These are phyloP conservation scores for Moniliophthora roreri DNA, from an alignment of 1,284 basidiomycete genomes.

Conservation along the genomic window DNA sequence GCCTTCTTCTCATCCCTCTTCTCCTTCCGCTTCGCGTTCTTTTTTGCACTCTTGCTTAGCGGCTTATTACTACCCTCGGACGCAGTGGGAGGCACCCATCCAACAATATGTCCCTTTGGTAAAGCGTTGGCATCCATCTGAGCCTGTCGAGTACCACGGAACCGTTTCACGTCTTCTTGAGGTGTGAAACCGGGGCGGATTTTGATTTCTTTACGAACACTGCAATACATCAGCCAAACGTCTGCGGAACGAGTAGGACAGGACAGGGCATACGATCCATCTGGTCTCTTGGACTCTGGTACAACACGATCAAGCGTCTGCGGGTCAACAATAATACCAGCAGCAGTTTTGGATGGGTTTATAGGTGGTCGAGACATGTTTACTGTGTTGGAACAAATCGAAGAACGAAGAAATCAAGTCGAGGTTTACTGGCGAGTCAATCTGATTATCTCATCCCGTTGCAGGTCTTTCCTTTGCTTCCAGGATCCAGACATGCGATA, in stretches of 20 bases:
- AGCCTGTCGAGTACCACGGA: conserved; percentile 74
- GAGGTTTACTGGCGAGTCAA: neutral
- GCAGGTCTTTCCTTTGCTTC: neutral
- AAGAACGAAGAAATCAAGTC: neutral
- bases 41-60: conserved; percentile 65
- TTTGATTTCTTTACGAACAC: conserved; percentile 86
- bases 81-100: conserved; percentile 65
- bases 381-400: conserved; percentile 1
- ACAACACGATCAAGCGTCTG: conserved; percentile 85
- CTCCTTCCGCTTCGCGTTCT: conserved; percentile 77
- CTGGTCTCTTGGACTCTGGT: conserved; percentile 78
- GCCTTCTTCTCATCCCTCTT: conserved; percentile 59
- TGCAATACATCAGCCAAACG: conserved; percentile 30
- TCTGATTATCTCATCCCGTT: conserved; percentile 3
- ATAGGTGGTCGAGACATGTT: conserved; percentile 78
- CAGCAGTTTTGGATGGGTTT: conserved; percentile 62
- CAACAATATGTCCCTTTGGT: conserved; percentile 77
- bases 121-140: conserved; percentile 63
- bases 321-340: conserved; percentile 86
- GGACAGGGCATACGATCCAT: conserved; percentile 78
- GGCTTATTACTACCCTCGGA: conserved; percentile 27
- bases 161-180: conserved; percentile 88
- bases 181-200: conserved; percentile 94
- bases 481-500: conserved; percentile 69
- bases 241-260: conserved; percentile 12